Evolutionary conservation across 2,329 filamentous ascomycete genomes (phyloP), one percentile per base, ranked within the genome.

Genomic region (Phialophora verrucosa): DNA sequence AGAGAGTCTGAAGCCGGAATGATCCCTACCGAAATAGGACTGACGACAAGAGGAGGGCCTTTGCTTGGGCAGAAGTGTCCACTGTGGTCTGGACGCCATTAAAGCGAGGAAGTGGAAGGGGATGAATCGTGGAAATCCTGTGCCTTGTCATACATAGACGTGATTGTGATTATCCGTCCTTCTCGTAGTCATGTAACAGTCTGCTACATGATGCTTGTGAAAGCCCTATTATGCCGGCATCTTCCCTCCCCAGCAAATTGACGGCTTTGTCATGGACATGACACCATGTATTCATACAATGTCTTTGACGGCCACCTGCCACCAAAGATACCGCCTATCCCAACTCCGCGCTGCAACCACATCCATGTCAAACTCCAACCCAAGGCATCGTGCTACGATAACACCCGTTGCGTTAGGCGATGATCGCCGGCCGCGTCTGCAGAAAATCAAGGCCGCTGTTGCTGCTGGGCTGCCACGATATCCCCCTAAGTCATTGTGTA

Each of bases 401-500:
- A 29, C 50, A 31, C 60, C 23, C 10, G 14, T 11, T 38, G 12
- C 31, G 12, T 11, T 5, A 32, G 12, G 53, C 17, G 53, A 56
- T 56, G 27, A 29, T 12, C 32, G 53, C 29, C 49, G 17, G 25
- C 27, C 10, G 7, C 49, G 11, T 51, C 49, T 25, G 14, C 38
- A 44, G 38, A 44, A 44, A 17, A n/a, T 44, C 17, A 44, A 44
- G 17, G 17, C 38, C 1, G 38, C 38, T 44, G 17, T 44, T 44
- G 38, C 38, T 44, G 38, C 38, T 44, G 38, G 38, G 38, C 38
- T 44, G 49, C 23, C 10, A 27, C 49, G 27, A 55, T 17, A 55
- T 55, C 53, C 53, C 20, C 12, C 63, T 68, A 72, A 56, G 71
- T 68, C 64, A 71, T 70, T 4, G 69, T 68, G 51, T 71, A 71